Percentiles rank a stretch among this genome's conserved stretches.
phyloP scores from a whole-genome alignment of 1,284 basidiomycete species.

The Ustilago xerochloae region DNA sequence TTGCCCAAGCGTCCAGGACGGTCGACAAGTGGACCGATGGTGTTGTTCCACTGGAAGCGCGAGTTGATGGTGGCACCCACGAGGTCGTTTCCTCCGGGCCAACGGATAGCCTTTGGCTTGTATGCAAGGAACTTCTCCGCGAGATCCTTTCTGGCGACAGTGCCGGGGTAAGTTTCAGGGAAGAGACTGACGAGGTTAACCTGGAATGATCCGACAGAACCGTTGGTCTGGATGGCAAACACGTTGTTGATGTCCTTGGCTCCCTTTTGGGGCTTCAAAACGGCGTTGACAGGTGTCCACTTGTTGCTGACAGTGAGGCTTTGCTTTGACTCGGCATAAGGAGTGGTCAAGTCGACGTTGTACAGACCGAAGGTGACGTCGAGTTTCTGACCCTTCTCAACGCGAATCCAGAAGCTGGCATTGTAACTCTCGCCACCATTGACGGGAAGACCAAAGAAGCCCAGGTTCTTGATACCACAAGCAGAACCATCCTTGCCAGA shows the following conservation, averaged over 20 bases:
- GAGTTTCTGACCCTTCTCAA: slow-evolving; percentile 22
- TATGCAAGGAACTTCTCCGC: slow-evolving; percentile 75
- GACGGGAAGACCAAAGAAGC: slow-evolving; percentile 56
- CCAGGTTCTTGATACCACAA: slow-evolving; percentile 50
- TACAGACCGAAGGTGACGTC: slow-evolving; percentile 24
- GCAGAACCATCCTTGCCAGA: slow-evolving; percentile 2
- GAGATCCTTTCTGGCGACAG: slow-evolving; percentile 71
- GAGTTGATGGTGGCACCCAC: slow-evolving; percentile 71
- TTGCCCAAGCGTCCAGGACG: slow-evolving; percentile 72
- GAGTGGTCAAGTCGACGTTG: slow-evolving; percentile 19
- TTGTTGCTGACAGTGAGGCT: slow-evolving; percentile 10
- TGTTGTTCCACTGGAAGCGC: slow-evolving; percentile 78
- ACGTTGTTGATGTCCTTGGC: slow-evolving; percentile 45
- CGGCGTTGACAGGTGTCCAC: slow-evolving; percentile 36
- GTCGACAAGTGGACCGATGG: slow-evolving; percentile 71
- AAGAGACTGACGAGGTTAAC: slow-evolving; percentile 54
- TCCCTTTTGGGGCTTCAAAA: slow-evolving; percentile 2
- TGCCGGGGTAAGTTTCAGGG: slow-evolving; percentile 44
- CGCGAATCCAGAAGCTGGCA: slow-evolving; percentile 53
- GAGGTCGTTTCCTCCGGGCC: slow-evolving; percentile 76
- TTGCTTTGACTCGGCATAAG: not conserved
- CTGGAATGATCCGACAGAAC: slow-evolving; percentile 28
- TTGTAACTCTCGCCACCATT: slow-evolving; percentile 31
- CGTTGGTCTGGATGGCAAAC: slow-evolving; percentile 44
- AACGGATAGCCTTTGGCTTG: slow-evolving; percentile 76